Evolutionary conservation across 352 stramenopile species (phyloP), one percentile per base, ranked within the genome.

Genomic region (Pythium oligandrum): DNA sequence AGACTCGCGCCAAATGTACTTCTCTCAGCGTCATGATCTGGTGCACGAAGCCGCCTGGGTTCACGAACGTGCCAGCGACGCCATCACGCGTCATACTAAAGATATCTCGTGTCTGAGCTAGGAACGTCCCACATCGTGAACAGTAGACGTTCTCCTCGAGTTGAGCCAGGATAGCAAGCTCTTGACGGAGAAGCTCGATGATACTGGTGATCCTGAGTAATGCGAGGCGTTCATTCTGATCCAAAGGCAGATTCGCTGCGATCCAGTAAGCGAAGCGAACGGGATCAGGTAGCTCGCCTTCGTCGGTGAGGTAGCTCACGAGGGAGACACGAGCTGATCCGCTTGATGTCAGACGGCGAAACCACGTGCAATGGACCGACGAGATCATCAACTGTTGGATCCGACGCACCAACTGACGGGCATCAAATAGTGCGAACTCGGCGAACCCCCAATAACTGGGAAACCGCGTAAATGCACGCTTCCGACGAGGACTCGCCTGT

Each of bases 241-340:
- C 73, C 43, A 91, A 48, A 36, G 81, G 78, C 43, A 94, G 56
- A 40, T 91, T 90, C 1, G 66, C 63, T 39, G 79, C 80, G 5
- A 94, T 70, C 84, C 84, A 94, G 47, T 87, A 88, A 4, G 82
- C 80, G 34, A 93, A 94, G 32, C 73, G 63, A 33, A 79, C 83
- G 10, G 82, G 75, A 48, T 92, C 82, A 36, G 75, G 67, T 36
- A 63, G 63, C 26, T 82, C 64, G 44, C 72, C 48, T 68, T 56
- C 44, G 50, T 56, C 64, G 30, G 59, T 60, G 40, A 64, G 54
- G 55, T 57, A 57, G 46, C 48, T 45, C 34, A 66, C 58, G 11
- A 63, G 39, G 26, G 12, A 55, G 10, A 58, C 57, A 39, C 58
- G 54, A 48, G 45, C 48, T 3, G 62, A 48, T 10, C 61, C 61